phyloP scores from a whole-genome alignment of 495 filamentous ascomycete genomes.

The Pseudomonodictys pantanalensis region DNA sequence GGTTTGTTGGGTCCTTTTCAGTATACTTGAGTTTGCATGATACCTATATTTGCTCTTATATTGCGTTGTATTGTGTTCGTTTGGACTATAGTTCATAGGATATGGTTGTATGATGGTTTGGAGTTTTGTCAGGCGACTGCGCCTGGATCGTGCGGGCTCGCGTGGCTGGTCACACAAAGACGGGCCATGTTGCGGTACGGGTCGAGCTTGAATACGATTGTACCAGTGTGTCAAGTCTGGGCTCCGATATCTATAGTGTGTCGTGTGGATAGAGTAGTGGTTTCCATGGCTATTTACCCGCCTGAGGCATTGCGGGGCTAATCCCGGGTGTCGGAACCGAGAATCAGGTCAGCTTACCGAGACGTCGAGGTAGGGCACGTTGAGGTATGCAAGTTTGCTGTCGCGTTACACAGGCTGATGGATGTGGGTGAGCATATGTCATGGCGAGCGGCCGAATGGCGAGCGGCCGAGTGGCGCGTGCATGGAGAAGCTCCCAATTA shows the following conservation, averaged over 20 bases:
- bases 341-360: not conserved
- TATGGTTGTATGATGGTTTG: not conserved
- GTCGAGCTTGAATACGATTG: too few relatives aligned
- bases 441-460: too few relatives aligned
- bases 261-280: not conserved
- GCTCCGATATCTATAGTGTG: too few relatives aligned
- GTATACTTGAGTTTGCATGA: not conserved
- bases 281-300: constrained; percentile 22
- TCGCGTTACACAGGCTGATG: too few relatives aligned
- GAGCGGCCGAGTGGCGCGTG: too few relatives aligned
- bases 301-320: constrained; percentile 6
- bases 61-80: too few relatives aligned
- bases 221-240: too few relatives aligned
- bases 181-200: too few relatives aligned
- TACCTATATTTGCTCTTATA: not conserved
- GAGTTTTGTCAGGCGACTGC: not conserved
- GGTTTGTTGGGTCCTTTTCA: not conserved
- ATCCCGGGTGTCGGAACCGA: constrained; percentile 16
- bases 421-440: too few relatives aligned
- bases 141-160: not conserved
- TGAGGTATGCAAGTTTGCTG: too few relatives aligned
- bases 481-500: too few relatives aligned
- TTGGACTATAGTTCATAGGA: too few relatives aligned
- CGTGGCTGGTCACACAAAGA: not conserved
- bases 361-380: not conserved